Base-by-base conservation (phyloP, 2,329 filamentous ascomycete species). In the Aspergillus sp. region DNA sequence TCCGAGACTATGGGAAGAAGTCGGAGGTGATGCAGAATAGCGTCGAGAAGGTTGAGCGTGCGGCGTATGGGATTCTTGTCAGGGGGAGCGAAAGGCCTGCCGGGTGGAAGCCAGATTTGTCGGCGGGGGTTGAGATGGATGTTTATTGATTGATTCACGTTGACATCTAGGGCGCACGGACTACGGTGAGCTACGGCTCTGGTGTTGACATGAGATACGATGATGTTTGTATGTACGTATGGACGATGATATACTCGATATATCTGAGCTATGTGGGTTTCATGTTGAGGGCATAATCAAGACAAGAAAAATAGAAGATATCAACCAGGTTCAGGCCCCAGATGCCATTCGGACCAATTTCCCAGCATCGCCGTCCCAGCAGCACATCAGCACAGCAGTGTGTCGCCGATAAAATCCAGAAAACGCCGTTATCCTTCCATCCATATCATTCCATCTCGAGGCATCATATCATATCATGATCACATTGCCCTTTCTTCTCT, bases 1-100 rank as follows among this genome's bases (percentile, higher is more conserved):
- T 80, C 5, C 83, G 81, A 63, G 87, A 91, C 67, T 89, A 91
- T 67, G 82, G 86, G 52, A 89, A 89, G 78, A 99, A 99, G 83
- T 86, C 92, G 79, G 87, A 89, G 46, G 90, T 93, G 1, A 96
- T 97, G 91, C 85, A 89, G 71, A 86, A 87, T 72, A 96, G 92
- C 75, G 93, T 99, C 28, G 89, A 90, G 72, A 99, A 99, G 83
- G 95, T 99, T 11, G 95, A 99, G 83, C 89, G 87, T 67, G 86
- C 94, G 25, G 88, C 93, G 31, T 99, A 98, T 76, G 92, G 93
- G 4, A 86, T 97, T 68, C 87, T 90, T 31, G 91, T 99, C 23
- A 84, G 95, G 56, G 94, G 94, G 0, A 91, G 89, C 56, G 95
- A 99, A 81, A 82, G 93, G 64, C 94, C 94, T 0, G 91, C 90